phyloP scores from a whole-genome alignment of 768 basidiomycete species.

The Rhizopogon vulgaris region DNA sequence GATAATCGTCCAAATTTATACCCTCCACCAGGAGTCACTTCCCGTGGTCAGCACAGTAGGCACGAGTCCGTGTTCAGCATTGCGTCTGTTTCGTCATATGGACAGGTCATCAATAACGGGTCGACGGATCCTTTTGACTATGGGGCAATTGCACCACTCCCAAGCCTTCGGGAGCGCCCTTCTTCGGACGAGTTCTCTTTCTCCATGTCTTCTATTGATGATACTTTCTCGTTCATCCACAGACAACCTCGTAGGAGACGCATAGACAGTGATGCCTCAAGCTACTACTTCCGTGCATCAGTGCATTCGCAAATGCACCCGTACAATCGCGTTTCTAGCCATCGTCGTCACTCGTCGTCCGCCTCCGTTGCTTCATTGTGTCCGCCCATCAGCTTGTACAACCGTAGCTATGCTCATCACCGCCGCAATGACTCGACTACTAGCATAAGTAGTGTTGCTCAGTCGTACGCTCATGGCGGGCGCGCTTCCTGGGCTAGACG shows the following conservation, averaged over 20 bases:
- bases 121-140: constrained; percentile 71
- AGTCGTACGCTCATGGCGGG: constrained; percentile 50
- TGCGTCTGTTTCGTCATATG: constrained; percentile 76
- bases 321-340: constrained; percentile 33
- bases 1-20: constrained; percentile 61
- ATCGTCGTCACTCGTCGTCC: constrained; percentile 59
- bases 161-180: constrained; percentile 48
- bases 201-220: constrained; percentile 55
- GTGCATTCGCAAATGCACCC: constrained; percentile 22
- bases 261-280: constrained; percentile 72
- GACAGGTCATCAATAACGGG: constrained; percentile 58
- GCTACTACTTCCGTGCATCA: constrained; percentile 58
- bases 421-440: constrained; percentile 53
- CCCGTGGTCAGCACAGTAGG: constrained; percentile 34
- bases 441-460: constrained; percentile 52
- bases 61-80: constrained; percentile 67
- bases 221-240: constrained; percentile 64
- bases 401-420: constrained; percentile 51
- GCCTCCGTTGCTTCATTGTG: constrained; percentile 46
- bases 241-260: constrained; percentile 37
- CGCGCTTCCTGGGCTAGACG: constrained; percentile 58
- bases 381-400: constrained; percentile 70
- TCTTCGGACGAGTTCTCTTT: constrained; percentile 55
- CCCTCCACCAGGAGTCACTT: constrained; percentile 39
- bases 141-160: constrained; percentile 29